Conservation (phyloP, 1,284 basidiomycete genomes). For the Pterula multifida region DNA sequence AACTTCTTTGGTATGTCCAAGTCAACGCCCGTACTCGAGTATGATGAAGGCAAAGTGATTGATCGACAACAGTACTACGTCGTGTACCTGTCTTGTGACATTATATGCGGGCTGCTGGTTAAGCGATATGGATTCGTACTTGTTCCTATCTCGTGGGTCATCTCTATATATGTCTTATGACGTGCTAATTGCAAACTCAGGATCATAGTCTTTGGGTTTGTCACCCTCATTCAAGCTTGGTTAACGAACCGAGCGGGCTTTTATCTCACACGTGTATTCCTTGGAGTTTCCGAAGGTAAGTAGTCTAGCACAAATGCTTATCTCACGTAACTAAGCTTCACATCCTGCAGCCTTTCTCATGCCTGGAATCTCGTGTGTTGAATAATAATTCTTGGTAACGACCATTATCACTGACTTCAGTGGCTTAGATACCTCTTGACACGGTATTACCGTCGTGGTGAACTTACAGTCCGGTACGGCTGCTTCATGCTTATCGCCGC, state of each 20-base stretch:
- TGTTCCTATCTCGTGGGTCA: neutral
- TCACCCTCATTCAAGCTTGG: neutral
- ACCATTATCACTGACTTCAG: neutral
- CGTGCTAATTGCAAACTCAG: neutral
- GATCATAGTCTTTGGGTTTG: neutral
- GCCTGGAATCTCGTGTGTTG: constrained; percentile 1
- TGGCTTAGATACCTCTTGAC: neutral
- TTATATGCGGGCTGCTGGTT: neutral
- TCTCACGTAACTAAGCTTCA: neutral
- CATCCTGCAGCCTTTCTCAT: neutral
- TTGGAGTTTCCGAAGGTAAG: constrained; percentile 1
- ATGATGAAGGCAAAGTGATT: too few relatives aligned
- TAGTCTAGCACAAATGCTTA: too few relatives aligned
- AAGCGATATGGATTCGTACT: constrained; percentile 1
- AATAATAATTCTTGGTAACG: too few relatives aligned
- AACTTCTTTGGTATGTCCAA: neutral
- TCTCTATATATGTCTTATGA: neutral
- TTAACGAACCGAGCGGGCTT: neutral
- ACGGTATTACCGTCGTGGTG: constrained; percentile 1
- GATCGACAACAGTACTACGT: constrained; percentile 1
- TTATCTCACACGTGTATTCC: neutral
- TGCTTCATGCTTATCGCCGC: constrained; percentile 4
- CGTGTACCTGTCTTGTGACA: neutral
- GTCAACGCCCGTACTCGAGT: too few relatives aligned
- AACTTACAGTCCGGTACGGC: neutral